Base-by-base conservation (phyloP, 2,329 filamentous ascomycete genomes). In the Cucurbitaria berberidis region DNA sequence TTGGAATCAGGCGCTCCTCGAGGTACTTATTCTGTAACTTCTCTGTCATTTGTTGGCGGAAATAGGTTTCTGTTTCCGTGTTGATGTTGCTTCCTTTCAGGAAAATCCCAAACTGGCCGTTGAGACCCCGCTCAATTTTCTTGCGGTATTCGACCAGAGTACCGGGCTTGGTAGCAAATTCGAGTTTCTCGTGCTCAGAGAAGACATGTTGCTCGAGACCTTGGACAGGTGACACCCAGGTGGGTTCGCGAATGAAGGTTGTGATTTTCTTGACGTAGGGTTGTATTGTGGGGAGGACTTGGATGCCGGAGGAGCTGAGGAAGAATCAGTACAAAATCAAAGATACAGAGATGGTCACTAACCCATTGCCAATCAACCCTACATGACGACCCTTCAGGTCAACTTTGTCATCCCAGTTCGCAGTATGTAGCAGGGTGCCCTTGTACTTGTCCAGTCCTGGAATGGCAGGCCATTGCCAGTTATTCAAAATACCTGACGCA, bases 391-490 rank as follows among this genome's bases (percentile, higher is more conserved):
- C 78, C 1, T 64, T 65, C 6, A 84, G 68, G n/a, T 82, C 76
- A 8, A 83, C 70, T 16, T 78, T 75, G 5, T 80, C 67, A 1
- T 82, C 78, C 83, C 83, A 88, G 32, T 78, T 75, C 1, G 84
- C 80, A 0, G 82, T 82, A 63, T 87, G 84, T 38, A 85, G 76
- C 3, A 85, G 68, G 7, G 71, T 64, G 8, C 84, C 84, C 45
- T 77, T 69, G 70, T 85, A 88, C n/a, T 70, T 73, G 1, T 78
- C 59, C 0, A 82, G 55, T 0, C 84, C 84, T 0, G 79, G 76
- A 19, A 86, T 78, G 16, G 78, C 75, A 1, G 84, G 84, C 76
- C 79, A 82, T 45, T 76, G 73, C 70, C 77, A 82, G 55, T 80
- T 79, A 60, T 83, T 83, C 30, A 84, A 68, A 18, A 82, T 76